Evolutionary conservation across 306 rosid species (phyloP), one percentile per base, ranked within the genome.

Genomic region (Vigna reflexopilosa): DNA sequence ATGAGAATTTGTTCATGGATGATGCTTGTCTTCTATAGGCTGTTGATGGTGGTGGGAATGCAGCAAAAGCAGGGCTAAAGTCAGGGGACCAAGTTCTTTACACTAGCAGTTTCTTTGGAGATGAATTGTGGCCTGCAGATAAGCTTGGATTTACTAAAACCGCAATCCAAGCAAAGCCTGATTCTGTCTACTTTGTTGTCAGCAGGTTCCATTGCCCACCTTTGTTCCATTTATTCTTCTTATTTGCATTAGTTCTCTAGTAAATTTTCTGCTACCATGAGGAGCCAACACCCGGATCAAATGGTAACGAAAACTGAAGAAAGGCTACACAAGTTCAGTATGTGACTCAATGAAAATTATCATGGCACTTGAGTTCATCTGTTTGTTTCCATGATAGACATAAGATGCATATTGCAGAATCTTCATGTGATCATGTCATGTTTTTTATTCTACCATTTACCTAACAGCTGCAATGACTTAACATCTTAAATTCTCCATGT

Each of bases 91-190:
- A 95, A 75, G 99, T 95, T 5, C 82, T 95, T 12, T 95, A 95
- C 76, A 95, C 98, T 6, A 95, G 99, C 86, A 93, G 99, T 84
- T 93, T 95, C 91, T 95, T 95, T 77, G 99, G 99, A 40, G 99
- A 95, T 87, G 99, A 95, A 81, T 84, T 95, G 52, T 95, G 99
- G 99, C 99, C 99, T 2, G 99, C 99, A 0, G 99, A 93, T 90
- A 95, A 95, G 88, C 88, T 95, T 47, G 99, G 99, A n/a, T 93
- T 93, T 22, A 95, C 98, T 19, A 95, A 95, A 87, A 95, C 99
- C 22, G 99, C 98, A 30, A 82, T 93, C 78, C 92, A 95, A 83
- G 99, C 99, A 19, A 93, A 93, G 89, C 97, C 99, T 3, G 98
- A 95, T 28, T 89, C 96, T 57, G 86, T 95, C 83, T 95, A 95